These are phyloP conservation scores for Crucibulum laeve DNA, from an alignment of 768 basidiomycete genomes.

Conservation along the genomic window DNA sequence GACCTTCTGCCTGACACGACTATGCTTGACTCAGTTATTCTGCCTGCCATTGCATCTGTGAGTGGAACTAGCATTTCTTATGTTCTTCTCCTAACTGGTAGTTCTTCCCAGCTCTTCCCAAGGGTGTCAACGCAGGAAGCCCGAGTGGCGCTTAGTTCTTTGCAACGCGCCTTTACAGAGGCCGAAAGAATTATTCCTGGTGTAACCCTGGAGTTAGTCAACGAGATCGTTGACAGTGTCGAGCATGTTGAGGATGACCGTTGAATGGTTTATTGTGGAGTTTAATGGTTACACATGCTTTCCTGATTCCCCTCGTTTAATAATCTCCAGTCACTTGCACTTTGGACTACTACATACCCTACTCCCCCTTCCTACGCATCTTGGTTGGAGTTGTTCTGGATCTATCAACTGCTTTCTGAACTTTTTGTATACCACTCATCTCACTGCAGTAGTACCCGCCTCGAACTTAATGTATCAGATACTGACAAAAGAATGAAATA, in stretches of 20 bases:
- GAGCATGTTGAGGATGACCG: slow-evolving; percentile 83
- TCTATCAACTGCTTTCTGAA: too few species aligned
- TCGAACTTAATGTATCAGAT: too few species aligned
- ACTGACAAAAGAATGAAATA: too few species aligned
- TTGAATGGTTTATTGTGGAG: too few species aligned
- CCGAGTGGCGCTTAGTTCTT: slow-evolving; percentile 74
- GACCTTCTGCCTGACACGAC: slow-evolving; percentile 74
- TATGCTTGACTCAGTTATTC: slow-evolving; percentile 94
- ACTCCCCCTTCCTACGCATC: too few species aligned
- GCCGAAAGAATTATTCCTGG: slow-evolving; percentile 96
- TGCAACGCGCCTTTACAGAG: slow-evolving; percentile 91
- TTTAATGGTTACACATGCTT: too few species aligned
- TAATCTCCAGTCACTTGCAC: too few species aligned
- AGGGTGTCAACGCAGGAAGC: slow-evolving; percentile 93
- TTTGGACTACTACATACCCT: too few species aligned
- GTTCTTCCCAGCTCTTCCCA: slow-evolving; percentile 70
- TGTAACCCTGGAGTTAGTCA: slow-evolving; percentile 86
- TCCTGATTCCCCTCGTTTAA: too few species aligned
- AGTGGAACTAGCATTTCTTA: slow-evolving; percentile 20
- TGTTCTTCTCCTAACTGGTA: slow-evolving; percentile 5
- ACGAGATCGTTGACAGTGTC: slow-evolving; percentile 91
- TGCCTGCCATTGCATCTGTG: slow-evolving; percentile 96
- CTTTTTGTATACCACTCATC: too few species aligned
- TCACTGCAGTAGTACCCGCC: too few species aligned
- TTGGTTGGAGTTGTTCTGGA: too few species aligned